These are phyloP conservation scores for Drosera spatulata DNA, from an alignment of 179 eudicot species.

Conservation along the genomic window DNA sequence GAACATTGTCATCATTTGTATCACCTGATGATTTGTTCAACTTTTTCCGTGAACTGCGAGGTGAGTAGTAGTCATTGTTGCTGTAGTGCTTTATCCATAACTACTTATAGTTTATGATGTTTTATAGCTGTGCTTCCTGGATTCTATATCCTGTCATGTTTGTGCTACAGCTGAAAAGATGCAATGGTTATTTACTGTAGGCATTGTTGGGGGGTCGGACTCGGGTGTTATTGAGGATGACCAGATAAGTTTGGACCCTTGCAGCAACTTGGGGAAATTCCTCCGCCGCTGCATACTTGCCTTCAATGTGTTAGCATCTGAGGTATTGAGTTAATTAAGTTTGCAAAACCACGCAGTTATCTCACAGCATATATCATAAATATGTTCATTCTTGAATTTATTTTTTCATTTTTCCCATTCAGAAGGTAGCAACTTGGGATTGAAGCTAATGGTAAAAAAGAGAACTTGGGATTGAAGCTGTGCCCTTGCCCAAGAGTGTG, in stretches of 20 bases:
- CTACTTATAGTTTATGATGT: neutral
- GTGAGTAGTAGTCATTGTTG: constrained; percentile 19
- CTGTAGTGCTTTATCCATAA: neutral
- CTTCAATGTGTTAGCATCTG: constrained; percentile 65
- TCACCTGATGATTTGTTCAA: constrained; percentile 91
- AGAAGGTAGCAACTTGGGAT: neutral
- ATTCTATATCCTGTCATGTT: neutral
- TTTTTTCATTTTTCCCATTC: neutral
- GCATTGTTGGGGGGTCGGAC: constrained; percentile 64
- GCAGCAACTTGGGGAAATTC: constrained; percentile 70
- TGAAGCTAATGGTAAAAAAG: neutral
- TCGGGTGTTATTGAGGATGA: constrained; percentile 72
- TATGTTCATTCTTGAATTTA: neutral
- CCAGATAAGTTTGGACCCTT: constrained; percentile 78
- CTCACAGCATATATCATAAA: neutral
- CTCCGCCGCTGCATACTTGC: constrained; percentile 78
- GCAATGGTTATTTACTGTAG: constrained; percentile 18
- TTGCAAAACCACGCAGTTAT: neutral
- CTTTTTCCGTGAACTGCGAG: constrained; percentile 74
- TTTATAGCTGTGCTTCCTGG: neutral
- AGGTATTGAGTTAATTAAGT: constrained; percentile 34
- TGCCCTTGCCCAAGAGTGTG: neutral
- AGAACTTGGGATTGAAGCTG: neutral
- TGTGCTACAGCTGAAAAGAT: neutral
- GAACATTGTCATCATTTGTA: constrained; percentile 45